Base-by-base conservation (phyloP, 148 eudicot genomes). In the Amaranthus hypochondriacus region DNA sequence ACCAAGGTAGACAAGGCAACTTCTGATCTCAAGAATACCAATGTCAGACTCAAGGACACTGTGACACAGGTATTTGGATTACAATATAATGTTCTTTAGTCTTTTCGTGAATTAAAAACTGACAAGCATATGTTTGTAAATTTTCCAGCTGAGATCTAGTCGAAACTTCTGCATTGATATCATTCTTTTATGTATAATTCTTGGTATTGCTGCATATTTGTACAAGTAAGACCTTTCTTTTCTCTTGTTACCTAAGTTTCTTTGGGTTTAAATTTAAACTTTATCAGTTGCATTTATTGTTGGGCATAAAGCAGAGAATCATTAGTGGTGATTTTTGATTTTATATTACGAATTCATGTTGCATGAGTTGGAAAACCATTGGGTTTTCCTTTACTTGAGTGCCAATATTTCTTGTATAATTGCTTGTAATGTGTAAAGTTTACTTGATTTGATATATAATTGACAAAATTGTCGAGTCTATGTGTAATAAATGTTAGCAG, bases 141-240 rank as follows among this genome's bases (percentile, higher is more conserved):
- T 76, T 53, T 75, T 78, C 69, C 96, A 95, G 99, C 78, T 95
- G 87, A 87, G 99, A 72, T 92, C 99, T 14, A 95, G 99, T 79
- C 85, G 99, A 72, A 94, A 95, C 77, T 92, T 95, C 85, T 95
- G 99, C 71, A 87, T 95, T 39, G 97, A 95, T 79, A 95, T 95
- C 73, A 82, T 95, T 75, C 83, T 95, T 76, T 79, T 92, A 81
- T 92, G 97, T 74, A 80, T 95, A 70, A 92, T 95, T 83, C 92
- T 95, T 68, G 97, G 99, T 66, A 95, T 95, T 69, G 99, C 99
- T 68, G 92, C 97, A 64, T 95, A 92, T 76, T 74, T 95, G 75
- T 95, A 95, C 97, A 92, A 95, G 99, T 95, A 89, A 90, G 93
- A 70, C 77, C 66, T 15, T 70, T 1, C 0, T 9, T 76, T 55